A percentile compares a stretch with the other conserved stretches of the same genome.
phyloP scores from a whole-genome alignment of 1,139 yeast species.

The Nakaseomyces kungkrabaensis region DNA sequence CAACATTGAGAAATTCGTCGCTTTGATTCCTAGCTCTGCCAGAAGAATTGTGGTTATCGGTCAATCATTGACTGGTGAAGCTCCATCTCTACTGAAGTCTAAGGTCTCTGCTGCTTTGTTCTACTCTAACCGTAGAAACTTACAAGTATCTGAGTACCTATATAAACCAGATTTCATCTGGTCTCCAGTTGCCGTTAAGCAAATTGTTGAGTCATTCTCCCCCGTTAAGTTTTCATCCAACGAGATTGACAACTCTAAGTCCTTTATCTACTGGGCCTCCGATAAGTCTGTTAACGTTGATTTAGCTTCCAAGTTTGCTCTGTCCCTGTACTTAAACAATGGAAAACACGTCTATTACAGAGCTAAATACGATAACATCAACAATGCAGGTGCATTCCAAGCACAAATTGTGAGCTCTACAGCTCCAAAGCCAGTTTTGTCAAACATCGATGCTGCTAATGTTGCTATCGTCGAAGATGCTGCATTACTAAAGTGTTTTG shows the following conservation, averaged over 20 bases:
- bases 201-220: constrained; percentile 30
- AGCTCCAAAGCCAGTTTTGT: constrained; percentile 21
- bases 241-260: constrained; percentile 11
- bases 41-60: constrained; percentile 58
- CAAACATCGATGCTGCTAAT: constrained; percentile 47
- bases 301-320: constrained; percentile 59
- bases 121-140: constrained; percentile 36
- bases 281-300: constrained; percentile 49
- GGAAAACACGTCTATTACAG: constrained; percentile 45
- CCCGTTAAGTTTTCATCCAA: constrained; percentile 5
- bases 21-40: constrained; percentile 48
- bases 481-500: constrained; percentile 43
- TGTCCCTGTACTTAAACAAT: constrained; percentile 60
- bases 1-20: constrained; percentile 48
- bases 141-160: constrained; percentile 41
- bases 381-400: constrained; percentile 70
- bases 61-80: constrained; percentile 36
- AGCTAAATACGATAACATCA: constrained; percentile 59
- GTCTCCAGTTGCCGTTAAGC: constrained; percentile 47
- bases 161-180: constrained; percentile 45
- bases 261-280: constrained; percentile 56
- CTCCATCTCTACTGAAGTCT: constrained; percentile 42
- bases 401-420: constrained; percentile 51
- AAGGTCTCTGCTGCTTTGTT: constrained; percentile 70
- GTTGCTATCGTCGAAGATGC: constrained; percentile 54